Evolutionary conservation across 306 rosid species (phyloP).

Genomic region (Vigna angularis): DNA sequence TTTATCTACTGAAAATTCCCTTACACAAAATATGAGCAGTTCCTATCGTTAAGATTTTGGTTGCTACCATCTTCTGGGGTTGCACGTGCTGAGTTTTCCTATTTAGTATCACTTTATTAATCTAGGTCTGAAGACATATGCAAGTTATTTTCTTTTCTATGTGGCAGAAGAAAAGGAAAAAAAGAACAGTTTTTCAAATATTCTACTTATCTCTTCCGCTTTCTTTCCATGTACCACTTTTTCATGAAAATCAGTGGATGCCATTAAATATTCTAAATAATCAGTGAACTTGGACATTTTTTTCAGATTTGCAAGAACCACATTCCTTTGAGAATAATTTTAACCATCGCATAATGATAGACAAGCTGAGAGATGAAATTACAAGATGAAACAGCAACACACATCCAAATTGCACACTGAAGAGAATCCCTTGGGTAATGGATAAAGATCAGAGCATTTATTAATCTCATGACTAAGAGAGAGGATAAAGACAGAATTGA

Average conservation of each 20-base stretch:
- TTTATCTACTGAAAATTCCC: not conserved
- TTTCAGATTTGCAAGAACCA: constrained; percentile 16
- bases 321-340: constrained; percentile 18
- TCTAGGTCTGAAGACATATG: not conserved
- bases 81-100: not conserved
- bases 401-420: constrained; percentile 11
- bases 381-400: not conserved
- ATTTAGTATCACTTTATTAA: not conserved
- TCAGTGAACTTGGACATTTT: constrained; percentile 32
- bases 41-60: constrained; percentile 12
- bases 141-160: constrained; percentile 1
- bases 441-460: constrained; percentile 32
- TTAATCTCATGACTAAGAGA: not conserved
- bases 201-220: constrained; percentile 37
- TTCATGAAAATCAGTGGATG: constrained; percentile 53
- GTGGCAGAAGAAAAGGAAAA: constrained; percentile 8
- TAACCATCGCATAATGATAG: not conserved
- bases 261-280: constrained; percentile 50
- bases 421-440: not conserved
- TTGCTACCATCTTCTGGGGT: constrained; percentile 31
- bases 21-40: not conserved
- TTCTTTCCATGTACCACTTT: constrained; percentile 39
- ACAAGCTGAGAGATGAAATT: constrained; percentile 25
- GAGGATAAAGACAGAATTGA: not conserved
- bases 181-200: constrained; percentile 37